A percentile compares a stretch with the other conserved stretches of the same genome.
Evolutionary conservation across 225 moss, liverwort and hornwort genomes (phyloP).

Genomic region (Bryoerythrophyllum caledonicum): DNA sequence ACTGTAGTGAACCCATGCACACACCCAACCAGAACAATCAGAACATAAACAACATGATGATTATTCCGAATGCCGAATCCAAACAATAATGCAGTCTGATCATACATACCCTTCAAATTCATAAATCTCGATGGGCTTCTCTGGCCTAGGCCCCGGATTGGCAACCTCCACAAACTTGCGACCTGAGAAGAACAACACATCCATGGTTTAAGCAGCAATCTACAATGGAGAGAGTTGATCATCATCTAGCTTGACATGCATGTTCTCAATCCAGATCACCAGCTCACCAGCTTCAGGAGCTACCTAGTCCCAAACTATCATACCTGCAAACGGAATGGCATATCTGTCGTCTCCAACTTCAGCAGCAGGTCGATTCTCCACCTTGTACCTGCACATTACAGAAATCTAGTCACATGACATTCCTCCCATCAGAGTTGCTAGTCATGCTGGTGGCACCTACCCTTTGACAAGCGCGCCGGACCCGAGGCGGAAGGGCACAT

Average conservation of each 20-base stretch:
- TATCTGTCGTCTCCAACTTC: conserved; percentile 43
- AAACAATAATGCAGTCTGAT: neutral
- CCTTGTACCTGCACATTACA: conserved; percentile 36
- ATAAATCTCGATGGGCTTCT: conserved; percentile 89
- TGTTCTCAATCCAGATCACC: neutral
- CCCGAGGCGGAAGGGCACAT: conserved; percentile 70
- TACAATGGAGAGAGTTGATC: neutral
- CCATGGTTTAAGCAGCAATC: no score
- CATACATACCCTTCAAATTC: conserved; percentile 88
- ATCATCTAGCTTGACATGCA: neutral
- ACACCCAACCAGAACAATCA: conserved; percentile 24
- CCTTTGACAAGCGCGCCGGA: conserved; percentile 82
- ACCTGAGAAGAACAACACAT: conserved; percentile 42
- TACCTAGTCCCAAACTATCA: no score
- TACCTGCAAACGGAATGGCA: conserved; percentile 45
- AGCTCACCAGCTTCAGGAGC: neutral
- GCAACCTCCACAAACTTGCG: conserved; percentile 82
- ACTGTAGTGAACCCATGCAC: conserved; percentile 40
- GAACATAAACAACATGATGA: neutral
- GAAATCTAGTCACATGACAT: neutral
- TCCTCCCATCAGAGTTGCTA: neutral
- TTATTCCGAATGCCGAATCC: neutral
- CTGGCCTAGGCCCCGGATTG: conserved; percentile 71
- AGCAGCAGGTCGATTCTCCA: conserved; percentile 39
- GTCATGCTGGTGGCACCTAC: conserved; percentile 10